phyloP scores from a whole-genome alignment of 495 filamentous ascomycete species.

The Annulohypoxylon bovei region DNA sequence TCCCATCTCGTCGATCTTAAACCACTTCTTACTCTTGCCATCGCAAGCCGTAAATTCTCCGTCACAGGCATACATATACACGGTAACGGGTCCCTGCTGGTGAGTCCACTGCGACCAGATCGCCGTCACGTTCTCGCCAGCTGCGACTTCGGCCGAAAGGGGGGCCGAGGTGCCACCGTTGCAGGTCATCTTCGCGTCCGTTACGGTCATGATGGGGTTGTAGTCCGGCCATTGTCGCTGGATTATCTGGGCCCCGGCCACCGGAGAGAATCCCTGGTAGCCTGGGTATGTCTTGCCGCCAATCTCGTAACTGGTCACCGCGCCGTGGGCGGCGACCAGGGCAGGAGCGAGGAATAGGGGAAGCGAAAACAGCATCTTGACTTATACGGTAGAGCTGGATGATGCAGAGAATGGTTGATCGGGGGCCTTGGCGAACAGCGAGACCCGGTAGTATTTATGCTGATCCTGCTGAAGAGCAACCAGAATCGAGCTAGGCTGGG shows the following conservation, averaged over 20 bases:
- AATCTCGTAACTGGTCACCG: constrained; percentile 66
- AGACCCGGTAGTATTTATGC: constrained; percentile 39
- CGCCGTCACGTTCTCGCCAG: constrained; percentile 60
- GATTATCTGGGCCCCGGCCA: constrained; percentile 57
- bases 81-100: constrained; percentile 64
- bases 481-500: constrained; percentile 14
- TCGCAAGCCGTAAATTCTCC: constrained; percentile 58
- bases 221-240: constrained; percentile 66
- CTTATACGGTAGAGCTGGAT: not conserved
- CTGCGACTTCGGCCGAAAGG: constrained; percentile 53
- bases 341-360: constrained; percentile 45
- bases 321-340: constrained; percentile 63
- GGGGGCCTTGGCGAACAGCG: constrained; percentile 32
- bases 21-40: constrained; percentile 60
- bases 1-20: constrained; percentile 69
- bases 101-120: constrained; percentile 68
- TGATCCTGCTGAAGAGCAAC: constrained; percentile 29
- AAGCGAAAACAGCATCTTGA: constrained; percentile 48
- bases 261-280: constrained; percentile 61
- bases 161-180: constrained; percentile 64
- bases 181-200: constrained; percentile 60
- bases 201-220: constrained; percentile 58
- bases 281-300: constrained; percentile 61
- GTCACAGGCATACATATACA: constrained; percentile 65
- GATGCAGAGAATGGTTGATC: constrained; percentile 8